Percentiles rank a stretch among this genome's conserved stretches.
Conservation (phyloP, 371 early-diverging fungal species). For the Syncephalis plumigaleata region DNA sequence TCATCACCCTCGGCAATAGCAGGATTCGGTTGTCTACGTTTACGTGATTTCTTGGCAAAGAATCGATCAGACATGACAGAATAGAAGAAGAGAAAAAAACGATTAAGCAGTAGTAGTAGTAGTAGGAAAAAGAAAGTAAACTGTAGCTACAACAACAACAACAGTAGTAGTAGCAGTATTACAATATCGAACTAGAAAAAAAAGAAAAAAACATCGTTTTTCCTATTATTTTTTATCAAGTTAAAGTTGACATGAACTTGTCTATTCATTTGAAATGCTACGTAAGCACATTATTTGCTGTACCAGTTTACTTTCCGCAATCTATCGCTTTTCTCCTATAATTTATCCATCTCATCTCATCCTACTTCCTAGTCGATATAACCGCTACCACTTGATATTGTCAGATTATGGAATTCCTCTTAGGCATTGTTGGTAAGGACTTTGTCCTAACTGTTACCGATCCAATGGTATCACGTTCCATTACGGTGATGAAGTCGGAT, state of each 20-base stretch:
- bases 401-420: slow-evolving; percentile 86
- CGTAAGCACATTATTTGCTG: neutral
- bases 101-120: too few species aligned
- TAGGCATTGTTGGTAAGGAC: slow-evolving; percentile 91
- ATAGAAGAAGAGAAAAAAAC: neutral
- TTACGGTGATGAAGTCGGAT: slow-evolving; percentile 79
- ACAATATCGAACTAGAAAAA: too few species aligned
- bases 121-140: too few species aligned
- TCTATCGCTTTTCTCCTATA: neutral
- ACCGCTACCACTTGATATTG: too few species aligned
- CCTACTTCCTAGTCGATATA: neutral
- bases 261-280: neutral
- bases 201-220: too few species aligned
- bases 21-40: neutral
- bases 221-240: neutral
- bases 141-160: too few species aligned
- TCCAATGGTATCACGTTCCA: slow-evolving; percentile 59
- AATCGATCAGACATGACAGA: neutral
- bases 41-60: neutral
- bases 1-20: neutral
- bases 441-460: slow-evolving; percentile 82
- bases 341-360: neutral
- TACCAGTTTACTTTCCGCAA: too few species aligned
- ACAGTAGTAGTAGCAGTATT: too few species aligned
- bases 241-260: neutral